phyloP scores from a whole-genome alignment of 768 basidiomycete species.

The Macrolepiota albuminosa region DNA sequence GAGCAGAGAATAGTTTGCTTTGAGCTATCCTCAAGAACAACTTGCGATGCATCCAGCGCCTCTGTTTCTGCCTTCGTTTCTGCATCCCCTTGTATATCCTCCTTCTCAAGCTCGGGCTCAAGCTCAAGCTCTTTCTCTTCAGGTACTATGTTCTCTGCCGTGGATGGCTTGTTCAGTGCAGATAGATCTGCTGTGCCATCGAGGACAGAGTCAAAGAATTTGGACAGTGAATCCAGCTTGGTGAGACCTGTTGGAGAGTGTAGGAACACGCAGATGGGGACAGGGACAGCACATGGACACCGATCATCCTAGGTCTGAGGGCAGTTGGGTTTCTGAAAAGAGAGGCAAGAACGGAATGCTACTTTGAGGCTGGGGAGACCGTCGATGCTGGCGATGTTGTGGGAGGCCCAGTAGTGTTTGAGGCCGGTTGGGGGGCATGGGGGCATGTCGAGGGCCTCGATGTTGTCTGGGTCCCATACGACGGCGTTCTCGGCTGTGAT shows the following conservation, averaged over 20 bases:
- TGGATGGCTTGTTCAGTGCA: constrained; percentile 33
- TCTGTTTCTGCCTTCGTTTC: constrained; percentile 13
- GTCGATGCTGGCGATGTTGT: constrained; percentile 50
- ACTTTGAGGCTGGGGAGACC: constrained; percentile 45
- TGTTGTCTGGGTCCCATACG: not conserved
- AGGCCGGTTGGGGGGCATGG: constrained; percentile 34
- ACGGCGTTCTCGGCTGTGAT: constrained; percentile 16
- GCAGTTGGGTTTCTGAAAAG: too few species aligned
- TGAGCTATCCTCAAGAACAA: not conserved
- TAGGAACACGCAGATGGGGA: not conserved
- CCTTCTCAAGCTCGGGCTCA: constrained; percentile 33
- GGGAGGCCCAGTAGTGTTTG: constrained; percentile 48
- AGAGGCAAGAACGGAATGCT: constrained; percentile 19
- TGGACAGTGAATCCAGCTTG: constrained; percentile 71
- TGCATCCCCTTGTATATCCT: constrained; percentile 26
- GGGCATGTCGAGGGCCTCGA: not conserved
- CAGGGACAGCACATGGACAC: too few species aligned
- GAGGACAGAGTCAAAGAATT: constrained; percentile 67
- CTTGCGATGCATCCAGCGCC: not conserved
- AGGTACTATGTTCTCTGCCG: constrained; percentile 35
- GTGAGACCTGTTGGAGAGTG: constrained; percentile 43
- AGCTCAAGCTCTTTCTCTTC: constrained; percentile 39
- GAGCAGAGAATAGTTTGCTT: constrained; percentile 2
- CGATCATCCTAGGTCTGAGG: too few species aligned
- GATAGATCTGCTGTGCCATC: constrained; percentile 63